Percentiles rank a stretch among this genome's conserved stretches.
These are phyloP conservation scores for Yamadazyma diddensiae DNA, from an alignment of 1,139 yeast genomes.

Conservation along the genomic window DNA sequence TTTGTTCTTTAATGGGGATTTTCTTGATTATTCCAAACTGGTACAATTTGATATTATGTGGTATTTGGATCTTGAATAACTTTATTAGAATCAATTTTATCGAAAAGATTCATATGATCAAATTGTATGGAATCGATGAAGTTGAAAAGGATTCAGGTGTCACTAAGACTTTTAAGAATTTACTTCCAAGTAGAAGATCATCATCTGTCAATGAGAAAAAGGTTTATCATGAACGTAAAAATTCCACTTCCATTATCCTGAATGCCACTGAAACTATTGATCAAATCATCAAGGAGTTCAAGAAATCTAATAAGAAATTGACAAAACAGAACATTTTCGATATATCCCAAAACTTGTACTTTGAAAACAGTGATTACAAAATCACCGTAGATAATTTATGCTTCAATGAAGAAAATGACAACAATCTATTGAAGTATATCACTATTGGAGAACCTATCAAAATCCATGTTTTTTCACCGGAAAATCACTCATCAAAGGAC, in stretches of 20 bases:
- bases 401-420: constrained; percentile 13
- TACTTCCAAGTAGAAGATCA: constrained; percentile 39
- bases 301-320: constrained; percentile 28
- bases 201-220: constrained; percentile 18
- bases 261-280: constrained; percentile 40
- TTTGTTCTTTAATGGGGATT: constrained; percentile 82
- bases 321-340: constrained; percentile 40
- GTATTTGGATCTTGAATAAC: constrained; percentile 67
- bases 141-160: constrained; percentile 63
- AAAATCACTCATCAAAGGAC: constrained; percentile 44
- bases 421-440: constrained; percentile 21
- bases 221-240: constrained; percentile 12
- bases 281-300: constrained; percentile 38
- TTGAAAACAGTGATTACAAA: constrained; percentile 37
- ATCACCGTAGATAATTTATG: constrained; percentile 24
- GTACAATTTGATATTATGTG: constrained; percentile 54
- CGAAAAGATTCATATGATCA: constrained; percentile 78
- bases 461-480: constrained; percentile 58
- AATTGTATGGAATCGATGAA: constrained; percentile 67
- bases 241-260: constrained; percentile 17
- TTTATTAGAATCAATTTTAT: constrained; percentile 68
- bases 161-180: constrained; percentile 59
- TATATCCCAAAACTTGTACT: constrained; percentile 39
- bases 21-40: constrained; percentile 60
- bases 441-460: constrained; percentile 53